phyloP scores from a whole-genome alignment of 2,329 filamentous ascomycete genomes.

The Cadophora sp. region DNA sequence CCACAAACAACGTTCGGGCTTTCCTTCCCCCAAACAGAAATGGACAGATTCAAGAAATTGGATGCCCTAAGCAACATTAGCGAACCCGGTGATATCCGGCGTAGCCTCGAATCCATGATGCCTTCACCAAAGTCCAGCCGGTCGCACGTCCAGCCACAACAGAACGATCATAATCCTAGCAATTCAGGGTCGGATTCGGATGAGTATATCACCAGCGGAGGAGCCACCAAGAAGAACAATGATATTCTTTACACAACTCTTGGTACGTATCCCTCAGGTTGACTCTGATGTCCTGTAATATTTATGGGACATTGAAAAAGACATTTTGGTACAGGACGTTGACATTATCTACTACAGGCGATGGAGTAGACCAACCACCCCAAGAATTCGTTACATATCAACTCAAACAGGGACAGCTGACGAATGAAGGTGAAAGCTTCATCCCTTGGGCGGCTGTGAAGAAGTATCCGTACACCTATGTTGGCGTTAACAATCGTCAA shows the following conservation, averaged over 20 bases:
- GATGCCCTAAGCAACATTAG: slow-evolving; percentile 23
- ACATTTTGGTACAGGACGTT: not conserved
- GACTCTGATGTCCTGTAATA: not conserved
- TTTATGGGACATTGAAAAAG: not conserved
- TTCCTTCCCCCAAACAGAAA: slow-evolving; percentile 10
- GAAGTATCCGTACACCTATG: slow-evolving; percentile 65
- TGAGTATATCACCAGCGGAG: slow-evolving; percentile 28
- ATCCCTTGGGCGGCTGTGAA: slow-evolving; percentile 60
- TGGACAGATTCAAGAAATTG: slow-evolving; percentile 33
- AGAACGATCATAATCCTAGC: slow-evolving; percentile 18
- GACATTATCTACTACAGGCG: not conserved
- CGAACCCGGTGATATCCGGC: not conserved
- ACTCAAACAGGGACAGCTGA: slow-evolving; percentile 40
- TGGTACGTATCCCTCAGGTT: not conserved
- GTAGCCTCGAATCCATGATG: slow-evolving; percentile 18
- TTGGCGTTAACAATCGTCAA: slow-evolving; percentile 59
- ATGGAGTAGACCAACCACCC: not conserved
- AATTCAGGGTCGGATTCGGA: slow-evolving; percentile 36
- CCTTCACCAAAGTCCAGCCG: not conserved
- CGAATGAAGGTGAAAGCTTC: slow-evolving; percentile 47
- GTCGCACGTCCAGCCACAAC: not conserved
- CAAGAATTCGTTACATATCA: slow-evolving; percentile 24
- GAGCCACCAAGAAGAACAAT: not conserved
- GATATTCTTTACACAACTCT: not conserved
- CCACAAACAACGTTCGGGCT: not conserved